Evolutionary conservation across 805 yeast species (phyloP), one percentile per base, ranked within the genome.

Genomic region (Wickerhamiella galacta): DNA sequence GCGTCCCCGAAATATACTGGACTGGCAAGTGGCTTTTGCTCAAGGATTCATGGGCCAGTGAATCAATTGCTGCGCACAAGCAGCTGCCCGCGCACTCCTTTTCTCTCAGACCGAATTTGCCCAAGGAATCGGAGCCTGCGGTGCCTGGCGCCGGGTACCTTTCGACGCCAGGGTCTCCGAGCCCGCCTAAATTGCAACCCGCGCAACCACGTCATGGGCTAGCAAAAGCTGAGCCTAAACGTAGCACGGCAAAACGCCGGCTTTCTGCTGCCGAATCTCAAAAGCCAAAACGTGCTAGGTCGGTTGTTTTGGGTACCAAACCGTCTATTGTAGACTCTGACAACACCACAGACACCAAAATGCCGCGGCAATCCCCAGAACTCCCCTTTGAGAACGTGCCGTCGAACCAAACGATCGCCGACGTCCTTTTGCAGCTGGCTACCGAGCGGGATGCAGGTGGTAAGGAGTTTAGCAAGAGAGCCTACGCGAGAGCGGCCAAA

Each of bases 401-500:
- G n/a, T n/a, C 25, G 4, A 63, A 64, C 33, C 46, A 48, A 16
- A 35, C 30, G 15, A 44, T 58, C 8, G 47, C 60, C 8, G 45
- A 47, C 3, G 38, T 46, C 4, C 52, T 64, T 20, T 40, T 47
- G 8, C 47, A 51, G 25, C 39, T 61, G 43, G 46, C 53, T 17
- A 33, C 44, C 6, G 44, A 55, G 11, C 57, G 62, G 23, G 41
- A 47, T 28, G 36, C 46, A 3, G 40, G 42, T 22, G 61, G 63
- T 3, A 62, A 62, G 16, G 47, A 45, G 17, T 65, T 53, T 43
- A 52, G 60, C 29, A 57, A 53, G 4, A 48, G 49, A 24, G 60
- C 64, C 9, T 70, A 70, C 38, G 48, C 57, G 16, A 53, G 52
- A 14, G 75, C 75, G 0, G 53, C 66, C 18, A 48, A 52, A 3